Evolutionary conservation across 148 eudicot species (phyloP).

Genomic region (Polygonum aviculare): DNA sequence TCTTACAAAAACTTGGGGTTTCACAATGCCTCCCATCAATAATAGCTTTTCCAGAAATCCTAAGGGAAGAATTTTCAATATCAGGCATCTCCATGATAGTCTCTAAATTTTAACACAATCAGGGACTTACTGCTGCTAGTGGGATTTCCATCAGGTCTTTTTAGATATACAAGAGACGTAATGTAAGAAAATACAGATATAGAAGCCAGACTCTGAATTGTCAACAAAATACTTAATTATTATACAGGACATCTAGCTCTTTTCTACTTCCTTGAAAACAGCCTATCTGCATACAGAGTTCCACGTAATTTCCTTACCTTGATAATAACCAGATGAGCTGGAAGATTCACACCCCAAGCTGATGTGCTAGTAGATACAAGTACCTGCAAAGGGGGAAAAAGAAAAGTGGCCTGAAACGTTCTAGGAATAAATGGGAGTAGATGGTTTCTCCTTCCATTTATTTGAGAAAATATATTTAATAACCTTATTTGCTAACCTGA

Average conservation of each 20-base stretch:
- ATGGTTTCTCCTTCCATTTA: neutral
- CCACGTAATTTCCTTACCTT: conserved; percentile 19
- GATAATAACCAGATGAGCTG: conserved; percentile 94
- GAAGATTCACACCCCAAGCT: conserved; percentile 99
- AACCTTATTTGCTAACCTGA: conserved; percentile 18
- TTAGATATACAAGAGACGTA: neutral
- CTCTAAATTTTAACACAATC: neutral
- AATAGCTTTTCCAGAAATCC: neutral
- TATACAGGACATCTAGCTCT: neutral
- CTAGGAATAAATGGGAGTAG: neutral
- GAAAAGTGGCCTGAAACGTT: neutral
- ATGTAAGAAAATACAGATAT: neutral
- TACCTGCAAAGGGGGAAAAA: conserved; percentile 37
- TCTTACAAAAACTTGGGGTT: neutral
- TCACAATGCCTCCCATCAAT: neutral
- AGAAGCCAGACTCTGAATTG: neutral
- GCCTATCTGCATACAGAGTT: neutral
- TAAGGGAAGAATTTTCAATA: neutral
- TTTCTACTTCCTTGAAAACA: neutral
- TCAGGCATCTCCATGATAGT: neutral
- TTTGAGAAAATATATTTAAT: neutral
- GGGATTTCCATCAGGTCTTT: neutral
- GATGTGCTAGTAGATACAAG: conserved; percentile 97
- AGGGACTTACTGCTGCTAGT: neutral
- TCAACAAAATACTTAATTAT: neutral